A percentile compares a stretch with the other conserved stretches of the same genome.
phyloP scores from a whole-genome alignment of 1,139 yeast genomes.

The Suhomyces bribrorum region DNA sequence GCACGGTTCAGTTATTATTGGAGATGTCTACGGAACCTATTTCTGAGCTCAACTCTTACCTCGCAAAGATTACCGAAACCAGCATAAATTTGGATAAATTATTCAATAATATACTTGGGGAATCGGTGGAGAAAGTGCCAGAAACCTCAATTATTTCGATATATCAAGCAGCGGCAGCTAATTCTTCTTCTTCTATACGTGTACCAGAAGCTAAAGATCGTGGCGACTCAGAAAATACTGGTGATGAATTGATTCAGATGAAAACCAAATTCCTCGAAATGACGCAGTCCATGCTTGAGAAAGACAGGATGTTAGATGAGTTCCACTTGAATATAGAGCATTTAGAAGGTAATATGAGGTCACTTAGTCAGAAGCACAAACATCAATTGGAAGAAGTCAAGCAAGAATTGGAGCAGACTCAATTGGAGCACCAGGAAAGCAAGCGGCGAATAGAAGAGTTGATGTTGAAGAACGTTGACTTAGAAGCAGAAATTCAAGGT shows the following conservation, averaged over 20 bases:
- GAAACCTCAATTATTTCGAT: not conserved
- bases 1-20: not conserved
- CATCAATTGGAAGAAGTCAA: conserved; percentile 26
- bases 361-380: conserved; percentile 33
- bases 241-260: conserved; percentile 1
- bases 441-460: conserved; percentile 16
- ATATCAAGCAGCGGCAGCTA: not conserved
- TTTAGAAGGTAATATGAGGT: conserved; percentile 42
- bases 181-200: too few relatives aligned
- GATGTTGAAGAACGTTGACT: conserved; percentile 19
- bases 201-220: too few relatives aligned
- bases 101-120: not conserved
- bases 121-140: not conserved
- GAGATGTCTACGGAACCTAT: not conserved
- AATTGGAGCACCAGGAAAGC: conserved; percentile 22
- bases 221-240: too few relatives aligned
- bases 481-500: conserved; percentile 22
- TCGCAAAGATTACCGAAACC: not conserved
- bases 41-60: not conserved
- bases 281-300: conserved; percentile 18
- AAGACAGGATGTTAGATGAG: conserved; percentile 38
- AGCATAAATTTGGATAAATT: not conserved
- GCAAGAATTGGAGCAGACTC: conserved; percentile 23
- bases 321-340: conserved; percentile 43
- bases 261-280: conserved; percentile 9